Conservation (phyloP, 768 basidiomycete species). For the Lactarius psammicola region DNA sequence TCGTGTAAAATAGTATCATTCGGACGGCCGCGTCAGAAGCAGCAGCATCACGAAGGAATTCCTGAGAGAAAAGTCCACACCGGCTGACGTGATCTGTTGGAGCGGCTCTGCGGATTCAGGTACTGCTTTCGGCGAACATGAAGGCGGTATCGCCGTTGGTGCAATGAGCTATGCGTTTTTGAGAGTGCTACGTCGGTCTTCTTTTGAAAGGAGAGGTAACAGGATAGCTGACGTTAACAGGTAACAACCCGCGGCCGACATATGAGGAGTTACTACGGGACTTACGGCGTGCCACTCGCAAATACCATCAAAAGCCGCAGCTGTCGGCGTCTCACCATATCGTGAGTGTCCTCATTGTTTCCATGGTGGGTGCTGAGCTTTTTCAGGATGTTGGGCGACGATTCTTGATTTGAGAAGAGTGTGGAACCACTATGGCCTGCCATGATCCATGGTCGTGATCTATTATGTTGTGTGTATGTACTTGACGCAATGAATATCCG, state of each 20-base stretch:
- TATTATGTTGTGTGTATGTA: constrained; percentile 13
- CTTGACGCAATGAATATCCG: constrained; percentile 11
- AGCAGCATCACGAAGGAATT: constrained; percentile 14
- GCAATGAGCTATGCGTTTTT: constrained; percentile 31
- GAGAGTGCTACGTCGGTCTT: constrained; percentile 19
- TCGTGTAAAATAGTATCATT: constrained; percentile 23
- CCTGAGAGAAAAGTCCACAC: constrained; percentile 14
- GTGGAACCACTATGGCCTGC: not conserved
- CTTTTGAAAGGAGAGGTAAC: not conserved
- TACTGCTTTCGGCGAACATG: constrained; percentile 14
- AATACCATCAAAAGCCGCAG: constrained; percentile 29
- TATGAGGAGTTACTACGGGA: constrained; percentile 26
- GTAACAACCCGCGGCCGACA: constrained; percentile 20
- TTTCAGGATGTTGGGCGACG: constrained; percentile 16
- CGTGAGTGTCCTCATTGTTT: constrained; percentile 16
- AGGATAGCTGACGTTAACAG: constrained; percentile 10
- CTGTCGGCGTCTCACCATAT: constrained; percentile 28
- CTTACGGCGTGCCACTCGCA: constrained; percentile 24
- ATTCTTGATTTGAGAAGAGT: constrained; percentile 19
- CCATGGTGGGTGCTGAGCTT: not conserved
- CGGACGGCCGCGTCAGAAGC: constrained; percentile 22
- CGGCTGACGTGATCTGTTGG: constrained; percentile 30
- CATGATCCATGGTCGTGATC: constrained; percentile 1
- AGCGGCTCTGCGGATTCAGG: constrained; percentile 27
- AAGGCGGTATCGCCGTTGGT: constrained; percentile 25